Conservation (phyloP, 208 protist species). For the Leishmania lainsoni region DNA sequence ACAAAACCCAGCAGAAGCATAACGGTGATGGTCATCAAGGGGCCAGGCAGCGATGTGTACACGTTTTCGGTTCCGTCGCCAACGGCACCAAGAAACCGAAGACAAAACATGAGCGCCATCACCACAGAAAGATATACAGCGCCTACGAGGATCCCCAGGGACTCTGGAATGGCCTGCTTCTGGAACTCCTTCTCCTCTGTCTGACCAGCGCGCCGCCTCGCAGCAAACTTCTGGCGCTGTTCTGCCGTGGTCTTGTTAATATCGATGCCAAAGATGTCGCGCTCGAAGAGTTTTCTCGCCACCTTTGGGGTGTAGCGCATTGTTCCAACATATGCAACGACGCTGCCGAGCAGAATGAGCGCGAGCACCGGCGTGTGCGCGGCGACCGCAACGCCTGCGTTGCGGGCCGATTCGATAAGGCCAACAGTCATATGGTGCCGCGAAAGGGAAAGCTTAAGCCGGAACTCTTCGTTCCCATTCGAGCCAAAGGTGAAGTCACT, state of each 20-base stretch:
- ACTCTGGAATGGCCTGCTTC: slow-evolving; percentile 70
- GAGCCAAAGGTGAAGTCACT: neutral
- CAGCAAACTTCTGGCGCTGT: slow-evolving; percentile 52
- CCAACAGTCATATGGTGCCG: slow-evolving; percentile 1
- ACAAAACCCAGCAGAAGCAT: slow-evolving; percentile 99
- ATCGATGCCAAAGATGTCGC: slow-evolving; percentile 94
- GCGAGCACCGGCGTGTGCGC: slow-evolving; percentile 50
- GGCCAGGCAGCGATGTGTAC: slow-evolving; percentile 67
- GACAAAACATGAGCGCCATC: slow-evolving; percentile 43
- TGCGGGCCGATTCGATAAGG: slow-evolving; percentile 9
- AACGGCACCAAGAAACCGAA: slow-evolving; percentile 30
- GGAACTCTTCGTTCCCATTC: neutral
- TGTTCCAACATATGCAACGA: slow-evolving; percentile 67
- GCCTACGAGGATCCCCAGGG: slow-evolving; percentile 75
- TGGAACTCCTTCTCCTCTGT: slow-evolving; percentile 35
- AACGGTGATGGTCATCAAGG: slow-evolving; percentile 95
- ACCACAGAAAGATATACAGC: slow-evolving; percentile 79
- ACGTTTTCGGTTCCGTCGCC: slow-evolving; percentile 31
- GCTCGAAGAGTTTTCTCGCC: slow-evolving; percentile 64
- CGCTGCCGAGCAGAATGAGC: slow-evolving; percentile 47
- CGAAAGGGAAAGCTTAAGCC: neutral
- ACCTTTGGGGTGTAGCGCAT: slow-evolving; percentile 67
- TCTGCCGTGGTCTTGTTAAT: slow-evolving; percentile 94
- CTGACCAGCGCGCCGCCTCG: slow-evolving; percentile 34
- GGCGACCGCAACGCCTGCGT: slow-evolving; percentile 32